Conservation (phyloP, 306 rosid genomes). For the Psophocarpus tetragonolobus region DNA sequence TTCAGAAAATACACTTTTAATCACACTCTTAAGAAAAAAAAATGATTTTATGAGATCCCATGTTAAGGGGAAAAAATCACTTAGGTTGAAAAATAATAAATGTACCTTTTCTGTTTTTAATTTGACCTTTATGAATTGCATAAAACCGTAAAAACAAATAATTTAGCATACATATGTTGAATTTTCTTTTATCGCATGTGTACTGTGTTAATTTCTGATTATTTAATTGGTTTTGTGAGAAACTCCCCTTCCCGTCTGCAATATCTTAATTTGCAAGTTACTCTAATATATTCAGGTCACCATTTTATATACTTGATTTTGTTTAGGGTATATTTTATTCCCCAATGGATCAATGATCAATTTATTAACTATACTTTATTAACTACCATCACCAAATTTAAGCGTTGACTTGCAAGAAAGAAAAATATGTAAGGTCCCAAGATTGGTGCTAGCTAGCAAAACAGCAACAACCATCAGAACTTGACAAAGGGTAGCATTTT, state of each 20-base stretch:
- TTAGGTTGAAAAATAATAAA: background rate
- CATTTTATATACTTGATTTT: background rate
- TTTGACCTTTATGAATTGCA: background rate
- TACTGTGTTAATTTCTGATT: no score
- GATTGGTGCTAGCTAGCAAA: background rate
- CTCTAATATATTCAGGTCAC: background rate
- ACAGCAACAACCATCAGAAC: background rate
- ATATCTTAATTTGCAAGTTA: background rate
- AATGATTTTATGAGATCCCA: background rate
- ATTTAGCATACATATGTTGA: background rate
- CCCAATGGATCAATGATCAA: slow-evolving; percentile 30
- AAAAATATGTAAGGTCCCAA: background rate
- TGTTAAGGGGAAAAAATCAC: background rate
- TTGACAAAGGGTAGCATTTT: background rate
- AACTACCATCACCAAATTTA: background rate
- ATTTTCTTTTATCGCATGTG: background rate
- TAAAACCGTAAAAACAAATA: background rate
- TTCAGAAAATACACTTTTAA: background rate
- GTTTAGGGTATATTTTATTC: background rate
- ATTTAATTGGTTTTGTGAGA: background rate
- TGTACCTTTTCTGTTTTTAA: background rate
- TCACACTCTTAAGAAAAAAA: background rate
- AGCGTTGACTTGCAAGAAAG: slow-evolving; percentile 39
- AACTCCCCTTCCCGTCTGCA: background rate
- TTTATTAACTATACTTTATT: background rate